A percentile compares a stretch with the other conserved stretches of the same genome.
phyloP scores from a whole-genome alignment of 2,329 filamentous ascomycete genomes.

The Xylariaceae sp. region DNA sequence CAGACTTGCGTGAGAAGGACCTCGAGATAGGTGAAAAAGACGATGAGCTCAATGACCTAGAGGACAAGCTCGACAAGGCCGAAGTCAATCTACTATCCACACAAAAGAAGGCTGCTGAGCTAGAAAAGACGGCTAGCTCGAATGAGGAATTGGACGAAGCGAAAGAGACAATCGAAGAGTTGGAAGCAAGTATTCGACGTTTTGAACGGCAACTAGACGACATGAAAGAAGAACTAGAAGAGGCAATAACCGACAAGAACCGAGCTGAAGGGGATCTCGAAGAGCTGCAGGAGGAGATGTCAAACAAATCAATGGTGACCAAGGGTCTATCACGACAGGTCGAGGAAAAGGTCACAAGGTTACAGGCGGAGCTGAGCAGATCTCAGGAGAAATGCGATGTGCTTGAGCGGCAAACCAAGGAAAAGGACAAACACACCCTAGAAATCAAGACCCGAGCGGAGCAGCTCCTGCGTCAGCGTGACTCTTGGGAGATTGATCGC shows the following conservation, averaged over 20 bases:
- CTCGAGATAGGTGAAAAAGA: conserved; percentile 53
- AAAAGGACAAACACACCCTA: conserved; percentile 44
- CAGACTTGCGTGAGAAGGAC: conserved; percentile 54
- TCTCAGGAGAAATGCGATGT: conserved; percentile 45
- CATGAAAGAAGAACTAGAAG: conserved; percentile 50
- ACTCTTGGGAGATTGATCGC: conserved; percentile 37
- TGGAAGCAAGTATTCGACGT: conserved; percentile 68
- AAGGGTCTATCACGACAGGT: conserved; percentile 72
- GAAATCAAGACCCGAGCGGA: conserved; percentile 43
- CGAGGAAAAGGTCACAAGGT: conserved; percentile 63
- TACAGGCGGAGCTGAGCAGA: conserved; percentile 63
- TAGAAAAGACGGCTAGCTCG: conserved; percentile 54
- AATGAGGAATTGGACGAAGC: conserved; percentile 53
- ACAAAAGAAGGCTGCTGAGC: conserved; percentile 46
- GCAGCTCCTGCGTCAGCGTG: conserved; percentile 41
- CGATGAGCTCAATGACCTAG: conserved; percentile 49
- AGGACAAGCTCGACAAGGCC: conserved; percentile 43
- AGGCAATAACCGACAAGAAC: conserved; percentile 51
- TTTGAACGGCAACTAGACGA: conserved; percentile 64
- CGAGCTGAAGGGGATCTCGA: conserved; percentile 57
- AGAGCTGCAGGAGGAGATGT: conserved; percentile 71
- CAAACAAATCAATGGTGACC: conserved; percentile 72
- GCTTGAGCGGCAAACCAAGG: conserved; percentile 49
- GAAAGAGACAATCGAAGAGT: conserved; percentile 54
- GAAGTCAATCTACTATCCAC: conserved; percentile 57